A percentile compares a stretch with the other conserved stretches of the same genome.
Evolutionary conservation across 2,329 filamentous ascomycete species (phyloP).

Genomic region (Claviceps fusiformis): DNA sequence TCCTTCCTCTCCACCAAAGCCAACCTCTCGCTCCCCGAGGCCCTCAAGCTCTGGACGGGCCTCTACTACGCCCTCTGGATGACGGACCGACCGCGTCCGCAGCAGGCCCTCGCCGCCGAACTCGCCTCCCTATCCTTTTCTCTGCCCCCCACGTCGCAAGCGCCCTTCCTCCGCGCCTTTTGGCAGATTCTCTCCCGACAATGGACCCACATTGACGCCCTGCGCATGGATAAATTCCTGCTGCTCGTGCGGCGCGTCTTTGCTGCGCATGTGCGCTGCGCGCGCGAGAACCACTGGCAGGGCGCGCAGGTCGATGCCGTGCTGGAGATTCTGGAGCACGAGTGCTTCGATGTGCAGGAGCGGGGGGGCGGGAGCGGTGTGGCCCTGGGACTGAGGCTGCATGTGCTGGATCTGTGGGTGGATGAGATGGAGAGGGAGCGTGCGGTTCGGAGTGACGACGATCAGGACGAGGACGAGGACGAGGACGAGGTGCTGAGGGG

Average conservation of each 20-base stretch:
- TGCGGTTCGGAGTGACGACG: slow-evolving; percentile 25
- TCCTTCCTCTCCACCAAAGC: slow-evolving; percentile 57
- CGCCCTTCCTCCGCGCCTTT: slow-evolving; percentile 47
- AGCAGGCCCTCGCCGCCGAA: slow-evolving; percentile 69
- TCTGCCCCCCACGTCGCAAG: slow-evolving; percentile 33
- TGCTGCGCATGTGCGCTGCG: slow-evolving; percentile 49
- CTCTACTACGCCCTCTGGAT: slow-evolving; percentile 92
- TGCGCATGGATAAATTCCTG: slow-evolving; percentile 87
- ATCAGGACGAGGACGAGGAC: not conserved
- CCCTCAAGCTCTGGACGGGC: slow-evolving; percentile 87
- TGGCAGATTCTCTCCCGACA: slow-evolving; percentile 58
- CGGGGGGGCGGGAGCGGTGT: slow-evolving; percentile 30
- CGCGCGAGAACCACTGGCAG: slow-evolving; percentile 20
- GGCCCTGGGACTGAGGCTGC: slow-evolving; percentile 73
- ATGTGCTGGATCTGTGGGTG: slow-evolving; percentile 80
- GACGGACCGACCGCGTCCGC: slow-evolving; percentile 76
- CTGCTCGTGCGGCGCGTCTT: slow-evolving; percentile 70
- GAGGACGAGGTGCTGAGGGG: slow-evolving; percentile 16
- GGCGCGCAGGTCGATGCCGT: slow-evolving; percentile 17
- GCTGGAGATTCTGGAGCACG: slow-evolving; percentile 15
- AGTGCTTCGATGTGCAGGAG: slow-evolving; percentile 21
- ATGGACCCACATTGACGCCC: slow-evolving; percentile 61
- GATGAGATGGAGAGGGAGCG: slow-evolving; percentile 72
- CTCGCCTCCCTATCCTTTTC: slow-evolving; percentile 54
- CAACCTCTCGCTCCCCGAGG: slow-evolving; percentile 51